A percentile compares a stretch with the other conserved stretches of the same genome.
Evolutionary conservation across 108 stramenopile species (phyloP).

Genomic region (Nannochloropsis oceanica): DNA sequence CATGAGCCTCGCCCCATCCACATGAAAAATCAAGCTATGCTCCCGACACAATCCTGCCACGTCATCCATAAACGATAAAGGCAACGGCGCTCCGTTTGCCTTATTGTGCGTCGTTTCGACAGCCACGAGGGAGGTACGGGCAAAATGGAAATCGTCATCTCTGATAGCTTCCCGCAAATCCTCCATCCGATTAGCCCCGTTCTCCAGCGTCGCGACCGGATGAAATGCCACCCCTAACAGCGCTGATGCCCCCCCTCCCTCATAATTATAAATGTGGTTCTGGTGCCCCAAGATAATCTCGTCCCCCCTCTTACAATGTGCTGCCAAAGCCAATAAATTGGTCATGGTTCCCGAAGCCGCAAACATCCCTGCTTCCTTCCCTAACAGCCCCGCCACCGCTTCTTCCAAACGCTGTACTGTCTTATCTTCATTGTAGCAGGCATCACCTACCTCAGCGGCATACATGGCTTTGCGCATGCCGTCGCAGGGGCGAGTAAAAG

Average conservation of each 20-base stretch:
- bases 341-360: conserved; percentile 91
- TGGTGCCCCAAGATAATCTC: conserved; percentile 29
- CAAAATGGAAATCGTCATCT: conserved; percentile 73
- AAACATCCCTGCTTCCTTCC: conserved; percentile 68
- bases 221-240: conserved; percentile 58
- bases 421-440: conserved; percentile 80
- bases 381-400: conserved; percentile 61
- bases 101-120: conserved; percentile 95
- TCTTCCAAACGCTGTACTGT: conserved; percentile 64
- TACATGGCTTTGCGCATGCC: conserved; percentile 30
- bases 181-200: conserved; percentile 47
- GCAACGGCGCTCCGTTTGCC: conserved; percentile 69
- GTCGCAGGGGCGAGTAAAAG: conserved; percentile 14
- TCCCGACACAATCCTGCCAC: conserved; percentile 46
- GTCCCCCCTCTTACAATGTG: conserved; percentile 63
- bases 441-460: conserved; percentile 66
- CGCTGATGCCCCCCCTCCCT: conserved; percentile 38
- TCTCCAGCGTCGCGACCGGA: conserved; percentile 51
- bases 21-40: conserved; percentile 48
- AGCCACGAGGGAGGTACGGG: conserved; percentile 62
- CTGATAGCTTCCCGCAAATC: conserved; percentile 40
- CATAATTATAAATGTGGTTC: conserved; percentile 23
- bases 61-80: conserved; percentile 48
- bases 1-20: conserved; percentile 89
- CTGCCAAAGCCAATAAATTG: conserved; percentile 70